Evolutionary conservation across 1,284 basidiomycete genomes (phyloP), one percentile per base, ranked within the genome.

Genomic region (Pseudozyma thailandica): DNA sequence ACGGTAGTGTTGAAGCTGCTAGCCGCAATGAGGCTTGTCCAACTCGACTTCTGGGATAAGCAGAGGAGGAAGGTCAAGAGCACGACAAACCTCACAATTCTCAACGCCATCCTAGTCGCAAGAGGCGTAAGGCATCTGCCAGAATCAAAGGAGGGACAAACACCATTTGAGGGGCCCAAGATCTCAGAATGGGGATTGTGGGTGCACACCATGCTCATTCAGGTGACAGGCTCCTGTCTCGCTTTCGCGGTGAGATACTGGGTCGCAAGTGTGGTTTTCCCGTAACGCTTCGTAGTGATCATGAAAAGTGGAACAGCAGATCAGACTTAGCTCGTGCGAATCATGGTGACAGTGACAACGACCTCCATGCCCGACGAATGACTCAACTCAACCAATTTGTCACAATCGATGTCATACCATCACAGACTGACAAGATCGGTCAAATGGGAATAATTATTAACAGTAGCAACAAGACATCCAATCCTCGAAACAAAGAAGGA

Each of bases 221-320:
- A 82, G 53, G 39, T 74, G 1, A 28, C 62, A 23, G 79, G 76
- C 8, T 77, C 72, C 12, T 26, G 47, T 7, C 21, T 74, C 2
- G 81, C 81, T 3, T 82, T 82, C 31, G 73, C 59, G 4, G 64
- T 82, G 25, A 63, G 81, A 13, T 81, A 82, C 51, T 74, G 77
- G 65, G 18, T 80, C 8, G 78, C 81, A 1, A 41, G 56, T 1
- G 39, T 80, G 10, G 69, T 82, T 2, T 82, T 81, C 33, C 79
- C 79, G 0, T 63, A 38, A 13, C 23, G 7, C 25, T 27, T 21
- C 30, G 31, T 33, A 13, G 3, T 3, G n/a, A n/a, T n/a, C n/a
- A n/a, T n/a, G n/a, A n/a, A n/a, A 33, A 4, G 31, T 33, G 12
- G 31, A 10, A 7, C 31, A 33, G n/a, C n/a, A 33, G 12, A 33